Conservation (phyloP, 1,284 basidiomycete species). For the Coniophora puteana region DNA sequence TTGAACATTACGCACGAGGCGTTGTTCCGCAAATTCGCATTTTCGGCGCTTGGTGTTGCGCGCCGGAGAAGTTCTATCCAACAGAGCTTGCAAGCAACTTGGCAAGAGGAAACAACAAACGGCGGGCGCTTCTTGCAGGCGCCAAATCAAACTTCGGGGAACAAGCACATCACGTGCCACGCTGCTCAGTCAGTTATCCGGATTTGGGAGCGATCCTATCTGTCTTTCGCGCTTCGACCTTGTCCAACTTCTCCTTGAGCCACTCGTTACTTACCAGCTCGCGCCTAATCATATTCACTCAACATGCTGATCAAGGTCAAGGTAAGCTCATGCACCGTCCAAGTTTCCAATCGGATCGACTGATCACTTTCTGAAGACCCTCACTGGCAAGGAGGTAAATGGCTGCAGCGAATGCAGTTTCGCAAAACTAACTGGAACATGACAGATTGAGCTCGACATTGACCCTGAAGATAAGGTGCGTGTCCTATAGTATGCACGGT, state of each 20-base stretch:
- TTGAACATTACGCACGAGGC: no score
- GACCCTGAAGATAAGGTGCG: constrained; percentile 86
- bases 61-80: no score
- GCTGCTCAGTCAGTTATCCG: no score
- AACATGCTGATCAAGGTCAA: constrained; percentile 83
- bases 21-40: no score
- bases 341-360: constrained; percentile 2
- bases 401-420: constrained; percentile 13
- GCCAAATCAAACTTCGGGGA: no score
- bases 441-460: constrained; percentile 93
- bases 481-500: constrained; percentile 3
- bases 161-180: no score
- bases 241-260: neutral
- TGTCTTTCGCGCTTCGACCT: no score
- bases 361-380: constrained; percentile 52
- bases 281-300: constrained; percentile 1
- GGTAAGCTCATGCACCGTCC: constrained; percentile 35
- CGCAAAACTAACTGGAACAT: constrained; percentile 7
- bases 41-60: no score
- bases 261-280: neutral
- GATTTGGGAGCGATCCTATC: no score
- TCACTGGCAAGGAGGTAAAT: constrained; percentile 93
- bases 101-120: no score
- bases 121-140: no score
- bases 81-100: no score